Evolutionary conservation across 345 rosid genomes (phyloP).

Genomic region (Eucalyptus pauciflora): DNA sequence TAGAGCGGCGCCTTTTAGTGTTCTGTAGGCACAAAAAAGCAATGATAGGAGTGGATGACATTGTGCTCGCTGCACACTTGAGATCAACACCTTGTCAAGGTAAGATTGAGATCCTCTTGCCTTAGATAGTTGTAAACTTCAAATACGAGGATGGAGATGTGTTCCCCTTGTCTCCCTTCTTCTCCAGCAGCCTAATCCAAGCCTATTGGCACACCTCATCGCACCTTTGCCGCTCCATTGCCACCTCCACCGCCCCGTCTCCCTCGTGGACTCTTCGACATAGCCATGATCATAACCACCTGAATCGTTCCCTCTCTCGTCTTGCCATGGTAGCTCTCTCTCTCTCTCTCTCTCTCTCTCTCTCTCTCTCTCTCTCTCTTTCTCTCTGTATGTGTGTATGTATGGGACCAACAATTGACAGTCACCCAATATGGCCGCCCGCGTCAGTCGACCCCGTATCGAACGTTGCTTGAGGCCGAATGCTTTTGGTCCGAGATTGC

Average conservation of each 20-base stretch:
- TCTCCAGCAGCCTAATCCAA: neutral
- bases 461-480: neutral
- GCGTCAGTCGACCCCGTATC: neutral
- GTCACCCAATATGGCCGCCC: neutral
- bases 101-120: neutral
- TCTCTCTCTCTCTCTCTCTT: neutral
- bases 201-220: neutral
- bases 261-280: no score
- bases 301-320: neutral
- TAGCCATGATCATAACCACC: no score
- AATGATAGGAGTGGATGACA: neutral
- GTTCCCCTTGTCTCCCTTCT: neutral
- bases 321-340: neutral
- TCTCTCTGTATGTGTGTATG: neutral
- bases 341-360: neutral
- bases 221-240: neutral
- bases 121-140: neutral
- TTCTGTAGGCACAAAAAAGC: accelerated
- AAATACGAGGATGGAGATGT: neutral
- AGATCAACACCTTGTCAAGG: neutral
- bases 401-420: neutral
- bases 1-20: accelerated
- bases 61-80: neutral
- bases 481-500: neutral
- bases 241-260: no score